Conservation (phyloP, 2,329 filamentous ascomycete genomes). For the Parafenestella ontariensis region DNA sequence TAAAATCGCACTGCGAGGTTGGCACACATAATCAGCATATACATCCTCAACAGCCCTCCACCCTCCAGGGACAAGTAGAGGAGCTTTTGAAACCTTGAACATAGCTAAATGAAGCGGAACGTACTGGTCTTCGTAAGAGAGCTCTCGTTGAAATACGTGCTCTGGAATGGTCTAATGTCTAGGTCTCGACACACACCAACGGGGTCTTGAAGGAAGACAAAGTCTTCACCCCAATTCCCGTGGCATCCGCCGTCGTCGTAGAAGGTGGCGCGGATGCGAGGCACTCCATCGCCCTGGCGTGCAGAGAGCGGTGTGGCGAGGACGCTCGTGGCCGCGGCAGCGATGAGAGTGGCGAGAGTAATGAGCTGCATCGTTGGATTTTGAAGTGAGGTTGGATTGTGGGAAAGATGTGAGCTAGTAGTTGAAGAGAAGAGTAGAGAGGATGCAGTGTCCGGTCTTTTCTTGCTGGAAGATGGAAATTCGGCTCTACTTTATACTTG, state of each 20-base stretch:
- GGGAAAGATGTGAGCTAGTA: too few species aligned
- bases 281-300: neutral
- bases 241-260: neutral
- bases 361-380: neutral
- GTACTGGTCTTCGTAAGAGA: neutral
- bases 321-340: neutral
- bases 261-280: neutral
- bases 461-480: too few species aligned
- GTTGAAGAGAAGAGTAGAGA: neutral
- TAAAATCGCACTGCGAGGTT: neutral
- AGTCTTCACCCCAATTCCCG: neutral
- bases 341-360: neutral
- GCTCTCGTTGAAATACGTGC: neutral
- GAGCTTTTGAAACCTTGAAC: too few species aligned
- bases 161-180: neutral
- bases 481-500: too few species aligned
- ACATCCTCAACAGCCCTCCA: too few species aligned
- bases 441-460: neutral
- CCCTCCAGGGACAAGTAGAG: too few species aligned
- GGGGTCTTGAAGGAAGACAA: neutral
- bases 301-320: neutral
- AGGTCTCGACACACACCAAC: neutral
- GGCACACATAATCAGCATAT: neutral
- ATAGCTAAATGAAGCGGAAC: neutral
- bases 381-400: too few species aligned